Base-by-base conservation (phyloP, 140 eudicot genomes). In the Erigeron philadelphicus region DNA sequence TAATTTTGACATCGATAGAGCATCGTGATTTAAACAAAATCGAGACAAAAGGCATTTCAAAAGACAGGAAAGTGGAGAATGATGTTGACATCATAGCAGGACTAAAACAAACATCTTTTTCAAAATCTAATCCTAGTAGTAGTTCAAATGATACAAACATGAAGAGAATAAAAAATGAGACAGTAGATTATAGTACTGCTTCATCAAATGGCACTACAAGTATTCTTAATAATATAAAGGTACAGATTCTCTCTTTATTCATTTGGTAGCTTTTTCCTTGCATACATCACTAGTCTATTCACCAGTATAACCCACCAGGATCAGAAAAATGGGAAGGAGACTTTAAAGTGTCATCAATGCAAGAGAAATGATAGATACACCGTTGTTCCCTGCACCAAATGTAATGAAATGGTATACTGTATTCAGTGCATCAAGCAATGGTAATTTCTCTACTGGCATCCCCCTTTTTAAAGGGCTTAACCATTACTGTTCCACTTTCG, bases 341-440 rank as follows among this genome's bases (percentile, higher is more conserved):
- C 40, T 13, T 16, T 46, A 4, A 80, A 61, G 61, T 91, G 98
- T 76, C 96, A 88, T 67, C 96, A 91, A 66, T 88, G 96, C 61
- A 82, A 58, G 73, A 88, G 83, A 71, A 78, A 46, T 40, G 95
- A 86, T 12, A 86, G 96, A 79, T 72, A 47, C 64, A 58, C 45
- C 15, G 91, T 83, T 68, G 96, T 91, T 64, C 95, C 88, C 57
- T 91, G 97, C 74, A 77, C 72, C 60, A 84, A 81, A 63, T 91
- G 97, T 68, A 65, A 74, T 7, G 79, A 77, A 23, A 80, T 70
- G 35, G 8, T 84, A 9, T 91, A 88, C 71, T 91, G 97, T 75
- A 44, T 84, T 66, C 82, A 79, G 23, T 91, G 97, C 78, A 88
- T 91, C 66, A 88, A 64, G 53, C 83, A 76, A 64, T 91, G 97